Evolutionary conservation across 1,139 yeast genomes (phyloP), one percentile per base, ranked within the genome.

Genomic region (Suhomyces chickasaworum): DNA sequence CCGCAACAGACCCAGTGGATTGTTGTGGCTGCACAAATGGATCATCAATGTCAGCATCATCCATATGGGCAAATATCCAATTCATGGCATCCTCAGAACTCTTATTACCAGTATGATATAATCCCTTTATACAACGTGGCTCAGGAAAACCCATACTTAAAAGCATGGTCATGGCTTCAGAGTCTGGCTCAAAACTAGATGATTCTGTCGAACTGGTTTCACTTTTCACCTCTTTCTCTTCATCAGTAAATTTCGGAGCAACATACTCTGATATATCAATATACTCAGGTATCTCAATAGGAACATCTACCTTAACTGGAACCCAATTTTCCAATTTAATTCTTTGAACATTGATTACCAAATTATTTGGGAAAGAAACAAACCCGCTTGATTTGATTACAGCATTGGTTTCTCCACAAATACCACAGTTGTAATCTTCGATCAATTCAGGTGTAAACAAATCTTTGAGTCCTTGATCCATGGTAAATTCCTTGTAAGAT

Each of bases 31-130:
- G 50, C 7, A 47, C 51, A 38, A 85, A 73, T 1, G 89, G 87
- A 8, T 68, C 80, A 62, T 91, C 95, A 42, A 89, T 78, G 55
- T 82, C 89, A 1, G 84, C 64, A 59, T 90, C 97, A 23, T 90
- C 97, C 84, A 89, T 81, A 59, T 91, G 97, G 22, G 78, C 85
- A 60, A 91, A 84, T 8, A 95, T 62, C 97, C 98, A 90, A 58
- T 89, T 88, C 87, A 89, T 84, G 0, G 98, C 97, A 4, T 75
- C 77, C 55, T 93, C 98, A 0, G 88, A 74, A 42, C 71, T 71
- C 2, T 63, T 57, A 57, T 89, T 90, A 0, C 90, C 95, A 0
- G 96, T 89, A 33, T 78, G 66, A 57, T 75, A 84, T 27, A 93
- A 70, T 0, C 93, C 97, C 57, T 83, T 81, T 29, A 74, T 71